Conservation (phyloP, 2,329 filamentous ascomycete species). For the Penicillium sp. region DNA sequence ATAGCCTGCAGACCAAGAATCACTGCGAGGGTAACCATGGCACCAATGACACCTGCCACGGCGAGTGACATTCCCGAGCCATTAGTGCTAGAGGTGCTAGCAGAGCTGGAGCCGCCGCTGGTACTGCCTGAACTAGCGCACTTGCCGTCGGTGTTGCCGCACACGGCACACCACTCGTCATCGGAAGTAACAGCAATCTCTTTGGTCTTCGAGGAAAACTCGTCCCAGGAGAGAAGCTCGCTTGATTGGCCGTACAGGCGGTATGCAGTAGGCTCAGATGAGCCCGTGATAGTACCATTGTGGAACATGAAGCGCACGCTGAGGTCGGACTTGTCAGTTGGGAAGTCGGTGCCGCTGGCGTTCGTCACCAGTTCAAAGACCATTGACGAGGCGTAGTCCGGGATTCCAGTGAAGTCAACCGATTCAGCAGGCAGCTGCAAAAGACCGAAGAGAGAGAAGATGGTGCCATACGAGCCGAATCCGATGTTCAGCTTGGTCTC, state of each 20-base stretch:
- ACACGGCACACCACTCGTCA: conserved; percentile 68
- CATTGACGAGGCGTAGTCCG: conserved; percentile 82
- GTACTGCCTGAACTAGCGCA: conserved; percentile 51
- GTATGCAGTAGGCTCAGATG: conserved; percentile 50
- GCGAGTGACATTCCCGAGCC: conserved; percentile 57
- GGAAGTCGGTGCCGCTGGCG: conserved; percentile 38
- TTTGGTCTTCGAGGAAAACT: conserved; percentile 62
- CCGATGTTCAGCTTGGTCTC: conserved; percentile 50
- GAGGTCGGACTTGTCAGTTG: conserved; percentile 46
- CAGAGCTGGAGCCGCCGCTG: conserved; percentile 26
- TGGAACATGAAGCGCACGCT: conserved; percentile 61
- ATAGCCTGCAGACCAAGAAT: conserved; percentile 57
- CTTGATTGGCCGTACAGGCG: conserved; percentile 59
- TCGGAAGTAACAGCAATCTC: conserved; percentile 66
- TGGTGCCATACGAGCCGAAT: conserved; percentile 61
- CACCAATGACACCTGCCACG: conserved; percentile 78
- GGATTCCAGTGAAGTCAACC: conserved; percentile 68
- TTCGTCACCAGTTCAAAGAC: conserved; percentile 69
- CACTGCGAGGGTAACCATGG: conserved; percentile 64
- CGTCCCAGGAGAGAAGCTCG: conserved; percentile 61
- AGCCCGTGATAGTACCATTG: conserved; percentile 55
- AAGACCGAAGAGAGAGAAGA: conserved; percentile 61
- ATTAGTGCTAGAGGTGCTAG: conserved; percentile 10
- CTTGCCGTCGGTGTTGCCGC: conserved; percentile 67
- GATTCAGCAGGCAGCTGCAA: conserved; percentile 50